Base-by-base conservation (phyloP, 192 early-diverging fungal species). In the Coemansia sp. region DNA sequence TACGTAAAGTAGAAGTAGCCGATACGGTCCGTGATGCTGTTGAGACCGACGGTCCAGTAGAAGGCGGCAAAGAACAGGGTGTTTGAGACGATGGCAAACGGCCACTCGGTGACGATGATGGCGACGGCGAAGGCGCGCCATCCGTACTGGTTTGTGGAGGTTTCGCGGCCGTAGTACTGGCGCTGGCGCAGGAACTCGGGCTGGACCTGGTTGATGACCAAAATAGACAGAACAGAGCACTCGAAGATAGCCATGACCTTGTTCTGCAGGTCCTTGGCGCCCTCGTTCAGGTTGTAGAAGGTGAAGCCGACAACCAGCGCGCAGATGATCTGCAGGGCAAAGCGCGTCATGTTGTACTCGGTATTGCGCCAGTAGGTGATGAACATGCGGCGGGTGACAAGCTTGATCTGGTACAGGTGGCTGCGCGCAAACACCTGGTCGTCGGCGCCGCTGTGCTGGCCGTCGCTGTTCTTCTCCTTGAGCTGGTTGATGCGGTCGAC, bases 321-420 rank as follows among this genome's bases (percentile, higher is more conserved):
- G 53, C 72, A 67, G 29, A 88, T 63, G 43, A 85, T 64, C 31
- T 86, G 84, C 37, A 85, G 77, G 25, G 82, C 76, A 21, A 86
- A 40, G 55, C 85, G 81, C n/a, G 86, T 89, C 68, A 89, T 66
- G 70, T 90, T 91, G 74, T 93, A 93, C 33, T 84, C 78, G 43
- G 85, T 75, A 63, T 85, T 84, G 51, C 91, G 85, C 86, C 86
- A 93, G 81, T 86, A 92, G 42, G 83, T 75, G 4, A 80, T 21
- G 45, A 89, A 83, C 87, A 88, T 92, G 58, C 89, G 85, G 39
- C 73, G 79, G 35, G 84, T 82, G 16, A 93, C 91, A 8, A 85
- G 33, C 58, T 65, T 57, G 55, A 75, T 83, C 75, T 89, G 88
- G 68, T 66, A 72, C 63, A 45, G 46, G 64, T 71, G 39, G 56